These are phyloP conservation scores for Ilyonectria sp. DNA, from an alignment of 2,329 filamentous ascomycete species.

Conservation along the genomic window DNA sequence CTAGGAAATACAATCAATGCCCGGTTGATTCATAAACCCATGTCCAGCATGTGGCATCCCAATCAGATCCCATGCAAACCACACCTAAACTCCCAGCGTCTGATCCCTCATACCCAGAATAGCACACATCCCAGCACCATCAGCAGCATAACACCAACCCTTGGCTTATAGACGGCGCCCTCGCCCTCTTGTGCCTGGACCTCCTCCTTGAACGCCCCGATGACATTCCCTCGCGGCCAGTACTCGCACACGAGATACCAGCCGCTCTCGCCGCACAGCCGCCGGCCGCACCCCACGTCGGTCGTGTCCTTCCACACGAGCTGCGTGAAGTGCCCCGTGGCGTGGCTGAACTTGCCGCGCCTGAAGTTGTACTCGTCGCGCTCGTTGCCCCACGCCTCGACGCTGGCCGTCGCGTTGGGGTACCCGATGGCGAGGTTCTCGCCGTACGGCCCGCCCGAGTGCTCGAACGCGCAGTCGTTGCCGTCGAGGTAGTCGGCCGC, in stretches of 20 bases:
- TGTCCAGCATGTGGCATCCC: conserved; percentile 33
- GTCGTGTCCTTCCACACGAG: conserved; percentile 78
- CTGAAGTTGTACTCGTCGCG: conserved; percentile 71
- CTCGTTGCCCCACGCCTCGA: conserved; percentile 77
- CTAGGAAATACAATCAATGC: conserved; percentile 22
- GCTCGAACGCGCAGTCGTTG: conserved; percentile 63
- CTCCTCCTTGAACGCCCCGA: conserved; percentile 63
- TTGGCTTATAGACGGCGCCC: conserved; percentile 26
- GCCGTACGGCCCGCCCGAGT: conserved; percentile 76
- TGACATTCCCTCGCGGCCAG: conserved; percentile 76
- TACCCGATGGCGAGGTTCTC: conserved; percentile 83
- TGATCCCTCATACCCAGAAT: conserved; percentile 26
- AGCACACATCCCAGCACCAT: conserved; percentile 37
- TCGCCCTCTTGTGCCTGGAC: conserved; percentile 45
- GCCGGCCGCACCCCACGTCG: conserved; percentile 69
- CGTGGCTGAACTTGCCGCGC: conserved; percentile 68
- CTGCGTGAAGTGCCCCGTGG: conserved; percentile 81
- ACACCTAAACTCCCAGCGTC: neutral
- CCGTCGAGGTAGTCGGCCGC: conserved; percentile 65
- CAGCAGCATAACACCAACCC: conserved; percentile 32
- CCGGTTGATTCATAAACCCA: conserved; percentile 14
- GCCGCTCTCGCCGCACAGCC: conserved; percentile 62
- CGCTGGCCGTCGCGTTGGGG: conserved; percentile 68
- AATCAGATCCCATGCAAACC: conserved; percentile 3
- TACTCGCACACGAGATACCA: conserved; percentile 82